Base-by-base conservation (phyloP, 768 basidiomycete species). In the Lactarius quietus region DNA sequence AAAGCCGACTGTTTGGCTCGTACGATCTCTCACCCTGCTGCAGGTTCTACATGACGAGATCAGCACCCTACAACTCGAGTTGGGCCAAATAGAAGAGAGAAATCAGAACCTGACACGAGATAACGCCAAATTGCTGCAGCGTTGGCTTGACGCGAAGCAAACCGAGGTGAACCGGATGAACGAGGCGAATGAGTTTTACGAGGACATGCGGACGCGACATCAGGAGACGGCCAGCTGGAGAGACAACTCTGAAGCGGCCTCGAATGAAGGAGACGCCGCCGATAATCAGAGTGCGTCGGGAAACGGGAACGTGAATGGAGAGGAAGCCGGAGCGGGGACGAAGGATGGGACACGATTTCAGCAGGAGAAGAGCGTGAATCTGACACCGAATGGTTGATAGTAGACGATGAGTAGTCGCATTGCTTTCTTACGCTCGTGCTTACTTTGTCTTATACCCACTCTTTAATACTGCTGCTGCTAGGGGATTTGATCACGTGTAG, bases 61-160 rank as follows among this genome's bases (percentile, higher is more conserved):
- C 78, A 88, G 86, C 69, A 93, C 96, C 1, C 83, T 95, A 53
- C 89, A 92, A 64, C 83, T 99, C 57, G 96, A 99, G 76, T 84
- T 98, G 15, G 85, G 88, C 52, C 92, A 96, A 72, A 87, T 96
- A 29, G 89, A 92, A 62, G 87, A 93, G 66, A 87, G 92, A 39
- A 97, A 96, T 74, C 82, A 86, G 72, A 88, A 81, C n/a, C 83
- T 99, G 38, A 86, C 86, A 57, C 90, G 89, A 71, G 96, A 99
- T 75, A 99, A 99, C 71, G 95, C 95, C 29, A 90, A 93, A 72
- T 85, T 99, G 31, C 82, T 98, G 1, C 94, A 97, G 74, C 89
- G 96, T 20, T 99, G 97, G 96, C 82, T 98, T 10, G 97, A 98
- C 72, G 88, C 90, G 69, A 97, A 97, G 78, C 93, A 97, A 74